phyloP scores from a whole-genome alignment of 2,329 filamentous ascomycete genomes.

The Cytospora paraplurivora region DNA sequence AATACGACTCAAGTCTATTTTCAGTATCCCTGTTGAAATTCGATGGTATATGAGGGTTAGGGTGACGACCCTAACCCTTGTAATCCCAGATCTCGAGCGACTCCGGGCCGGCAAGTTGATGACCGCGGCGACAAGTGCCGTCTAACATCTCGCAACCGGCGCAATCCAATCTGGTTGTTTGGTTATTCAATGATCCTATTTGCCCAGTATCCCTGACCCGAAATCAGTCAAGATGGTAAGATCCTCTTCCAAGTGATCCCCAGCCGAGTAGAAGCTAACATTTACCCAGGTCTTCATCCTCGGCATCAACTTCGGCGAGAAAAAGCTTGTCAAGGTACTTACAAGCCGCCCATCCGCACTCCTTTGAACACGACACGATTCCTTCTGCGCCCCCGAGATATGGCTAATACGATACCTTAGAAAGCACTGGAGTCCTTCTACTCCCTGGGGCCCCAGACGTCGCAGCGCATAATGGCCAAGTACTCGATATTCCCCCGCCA shows the following conservation, averaged over 20 bases:
- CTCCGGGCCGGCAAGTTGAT: not conserved
- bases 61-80: not conserved
- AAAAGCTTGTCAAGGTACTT: conserved; percentile 77
- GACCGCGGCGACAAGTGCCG: conserved; percentile 7
- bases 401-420: conserved; percentile 41
- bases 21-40: not conserved
- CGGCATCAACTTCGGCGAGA: conserved; percentile 82
- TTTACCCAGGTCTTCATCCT: conserved; percentile 74
- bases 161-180: not conserved
- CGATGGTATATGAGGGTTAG: not conserved
- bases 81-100: not conserved
- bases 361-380: conserved; percentile 8
- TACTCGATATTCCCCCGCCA: conserved; percentile 84
- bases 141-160: not conserved
- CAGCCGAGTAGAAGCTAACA: not conserved
- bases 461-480: conserved; percentile 79
- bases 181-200: conserved; percentile 25
- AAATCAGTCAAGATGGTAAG: conserved; percentile 35
- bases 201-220: conserved; percentile 28
- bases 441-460: conserved; percentile 72
- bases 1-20: not conserved
- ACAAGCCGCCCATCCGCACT: conserved; percentile 16
- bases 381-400: conserved; percentile 12
- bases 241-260: not conserved
- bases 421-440: conserved; percentile 84